Evolutionary conservation across 345 rosid genomes (phyloP).

Genomic region (Geranium brycei): DNA sequence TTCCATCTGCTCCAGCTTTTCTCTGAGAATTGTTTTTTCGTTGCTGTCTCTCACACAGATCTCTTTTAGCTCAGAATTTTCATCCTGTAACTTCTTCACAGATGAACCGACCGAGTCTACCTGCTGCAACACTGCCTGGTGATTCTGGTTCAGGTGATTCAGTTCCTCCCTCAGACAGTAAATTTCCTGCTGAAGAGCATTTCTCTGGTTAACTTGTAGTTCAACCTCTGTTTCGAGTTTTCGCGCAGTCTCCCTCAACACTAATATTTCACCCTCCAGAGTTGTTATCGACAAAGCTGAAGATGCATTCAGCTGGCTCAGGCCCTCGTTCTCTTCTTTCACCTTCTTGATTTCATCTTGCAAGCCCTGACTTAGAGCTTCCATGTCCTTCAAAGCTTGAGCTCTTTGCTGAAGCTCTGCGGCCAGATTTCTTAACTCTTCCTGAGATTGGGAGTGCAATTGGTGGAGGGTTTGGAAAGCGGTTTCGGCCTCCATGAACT

Average conservation of each 20-base stretch:
- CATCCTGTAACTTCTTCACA: slow-evolving; percentile 58
- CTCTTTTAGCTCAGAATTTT: slow-evolving; percentile 46
- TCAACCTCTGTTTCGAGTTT: slow-evolving; percentile 91
- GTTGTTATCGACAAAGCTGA: slow-evolving; percentile 54
- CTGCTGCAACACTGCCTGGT: slow-evolving; percentile 49
- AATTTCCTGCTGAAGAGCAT: slow-evolving; percentile 95
- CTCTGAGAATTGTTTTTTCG: slow-evolving; percentile 45
- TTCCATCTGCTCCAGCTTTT: slow-evolving; percentile 69
- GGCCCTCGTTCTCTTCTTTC: slow-evolving; percentile 42
- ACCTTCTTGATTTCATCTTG: slow-evolving; percentile 43
- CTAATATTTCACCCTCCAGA: slow-evolving; percentile 58
- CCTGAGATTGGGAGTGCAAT: slow-evolving; percentile 91
- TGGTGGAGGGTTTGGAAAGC: slow-evolving; percentile 95
- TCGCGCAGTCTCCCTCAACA: slow-evolving; percentile 51
- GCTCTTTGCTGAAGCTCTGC: slow-evolving; percentile 47
- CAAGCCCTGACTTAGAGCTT: slow-evolving; percentile 42
- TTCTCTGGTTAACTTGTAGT: slow-evolving; percentile 73
- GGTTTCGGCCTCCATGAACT: slow-evolving; percentile 90
- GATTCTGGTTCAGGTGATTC: slow-evolving; percentile 56
- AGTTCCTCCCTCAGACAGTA: slow-evolving; percentile 90
- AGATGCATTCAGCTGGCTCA: slow-evolving; percentile 52
- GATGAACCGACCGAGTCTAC: slow-evolving; percentile 55
- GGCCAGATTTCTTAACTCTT: slow-evolving; percentile 66
- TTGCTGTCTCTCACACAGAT: slow-evolving; percentile 31
- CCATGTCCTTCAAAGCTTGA: slow-evolving; percentile 54